Evolutionary conservation across 768 basidiomycete genomes (phyloP).

Genomic region (Tubosaeta brunneosetosa): DNA sequence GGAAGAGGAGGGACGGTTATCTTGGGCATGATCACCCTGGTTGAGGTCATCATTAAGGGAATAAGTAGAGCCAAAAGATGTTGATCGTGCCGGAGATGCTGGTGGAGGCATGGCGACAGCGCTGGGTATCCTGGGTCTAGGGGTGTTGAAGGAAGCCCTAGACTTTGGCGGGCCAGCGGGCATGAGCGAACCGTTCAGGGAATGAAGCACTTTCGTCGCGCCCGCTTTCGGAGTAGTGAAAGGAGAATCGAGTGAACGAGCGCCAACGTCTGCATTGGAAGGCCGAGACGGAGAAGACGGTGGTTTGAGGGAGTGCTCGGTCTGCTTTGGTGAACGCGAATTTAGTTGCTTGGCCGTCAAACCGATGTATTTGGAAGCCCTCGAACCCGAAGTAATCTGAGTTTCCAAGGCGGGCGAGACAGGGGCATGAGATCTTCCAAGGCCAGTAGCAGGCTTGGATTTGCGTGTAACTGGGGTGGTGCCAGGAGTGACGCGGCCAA

Average conservation of each 20-base stretch:
- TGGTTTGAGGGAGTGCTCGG: conserved; percentile 23
- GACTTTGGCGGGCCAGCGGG: conserved; percentile 24
- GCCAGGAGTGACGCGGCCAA: conserved; percentile 48
- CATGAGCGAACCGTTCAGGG: conserved; percentile 11
- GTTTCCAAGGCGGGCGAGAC: conserved; percentile 24
- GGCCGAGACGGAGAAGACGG: conserved; percentile 36
- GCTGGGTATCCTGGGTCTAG: conserved; percentile 65
- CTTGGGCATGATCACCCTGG: conserved; percentile 9
- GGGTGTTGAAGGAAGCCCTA: conserved; percentile 42
- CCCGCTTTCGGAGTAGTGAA: conserved; percentile 64
- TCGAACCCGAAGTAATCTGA: conserved; percentile 73
- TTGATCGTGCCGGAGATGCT: conserved; percentile 47
- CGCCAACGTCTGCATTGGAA: conserved; percentile 35
- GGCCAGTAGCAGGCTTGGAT: conserved; percentile 28
- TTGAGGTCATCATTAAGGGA: conserved; percentile 34
- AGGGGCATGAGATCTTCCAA: conserved; percentile 31
- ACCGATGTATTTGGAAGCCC: conserved; percentile 78
- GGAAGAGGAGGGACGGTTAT: conserved; percentile 20
- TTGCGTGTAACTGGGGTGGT: conserved; percentile 30
- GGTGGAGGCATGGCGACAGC: conserved; percentile 81
- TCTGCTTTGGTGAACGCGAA: conserved; percentile 32
- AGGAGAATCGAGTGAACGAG: conserved; percentile 46
- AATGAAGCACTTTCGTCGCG: conserved; percentile 26
- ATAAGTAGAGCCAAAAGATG: conserved; percentile 33
- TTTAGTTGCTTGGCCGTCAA: conserved; percentile 82